These are phyloP conservation scores for Lobosporangium transversale DNA, from an alignment of 192 early-diverging fungal genomes.

Conservation along the genomic window DNA sequence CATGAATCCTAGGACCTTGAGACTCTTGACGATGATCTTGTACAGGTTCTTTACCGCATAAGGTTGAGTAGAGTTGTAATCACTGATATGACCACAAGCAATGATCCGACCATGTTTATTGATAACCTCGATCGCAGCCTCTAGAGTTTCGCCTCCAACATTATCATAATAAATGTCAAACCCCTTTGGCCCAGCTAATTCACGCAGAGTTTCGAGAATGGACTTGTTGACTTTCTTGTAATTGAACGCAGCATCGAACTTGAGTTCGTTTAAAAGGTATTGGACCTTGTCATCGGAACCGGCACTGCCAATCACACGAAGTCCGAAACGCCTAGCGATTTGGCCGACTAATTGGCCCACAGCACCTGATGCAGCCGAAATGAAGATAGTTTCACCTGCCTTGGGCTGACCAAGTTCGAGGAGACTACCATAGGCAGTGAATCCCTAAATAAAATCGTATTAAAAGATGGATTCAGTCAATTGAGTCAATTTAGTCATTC, in stretches of 20 bases:
- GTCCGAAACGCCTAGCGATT: slow-evolving; percentile 75
- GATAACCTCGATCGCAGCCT: slow-evolving; percentile 22
- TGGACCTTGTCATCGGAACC: slow-evolving; percentile 87
- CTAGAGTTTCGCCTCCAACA: slow-evolving; percentile 61
- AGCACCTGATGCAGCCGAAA: slow-evolving; percentile 85
- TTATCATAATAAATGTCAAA: slow-evolving; percentile 92
- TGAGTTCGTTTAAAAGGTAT: slow-evolving; percentile 69
- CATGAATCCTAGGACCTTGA: slow-evolving; percentile 8
- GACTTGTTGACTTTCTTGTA: slow-evolving; percentile 71
- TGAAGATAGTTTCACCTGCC: slow-evolving; percentile 83
- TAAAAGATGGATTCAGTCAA: too few relatives aligned
- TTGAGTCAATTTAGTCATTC: too few relatives aligned
- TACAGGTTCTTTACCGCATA: slow-evolving; percentile 11
- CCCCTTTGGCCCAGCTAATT: slow-evolving; percentile 1
- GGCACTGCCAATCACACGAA: slow-evolving; percentile 84
- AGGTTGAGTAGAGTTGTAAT: not conserved
- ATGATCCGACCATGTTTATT: slow-evolving; percentile 19
- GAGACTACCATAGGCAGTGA: slow-evolving; percentile 54
- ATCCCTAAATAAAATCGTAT: slow-evolving; percentile 15
- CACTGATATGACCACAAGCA: slow-evolving; percentile 3
- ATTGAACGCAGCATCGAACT: slow-evolving; percentile 90
- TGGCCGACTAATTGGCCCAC: slow-evolving; percentile 82
- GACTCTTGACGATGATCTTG: slow-evolving; percentile 7
- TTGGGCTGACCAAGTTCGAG: slow-evolving; percentile 74
- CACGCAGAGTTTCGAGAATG: not conserved